phyloP scores from a whole-genome alignment of 306 rosid species.

The Vigna hirtella region DNA sequence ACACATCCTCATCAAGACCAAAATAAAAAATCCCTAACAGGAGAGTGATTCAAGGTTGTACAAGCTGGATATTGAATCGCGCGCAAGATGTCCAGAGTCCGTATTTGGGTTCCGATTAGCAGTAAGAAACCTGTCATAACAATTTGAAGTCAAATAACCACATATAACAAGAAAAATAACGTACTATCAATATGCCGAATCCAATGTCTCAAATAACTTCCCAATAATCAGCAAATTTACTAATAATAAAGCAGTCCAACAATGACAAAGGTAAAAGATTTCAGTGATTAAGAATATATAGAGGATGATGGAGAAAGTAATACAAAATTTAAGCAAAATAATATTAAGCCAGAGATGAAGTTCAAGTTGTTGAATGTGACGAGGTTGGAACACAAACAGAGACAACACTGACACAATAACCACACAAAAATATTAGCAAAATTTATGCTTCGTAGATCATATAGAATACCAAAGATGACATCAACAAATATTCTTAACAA shows the following conservation, averaged over 20 bases:
- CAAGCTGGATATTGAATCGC: slow-evolving; percentile 41
- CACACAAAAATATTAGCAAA: background rate
- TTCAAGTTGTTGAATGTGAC: background rate
- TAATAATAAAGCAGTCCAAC: slow-evolving; percentile 5
- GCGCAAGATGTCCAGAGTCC: slow-evolving; percentile 27
- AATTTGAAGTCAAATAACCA: slow-evolving; percentile 17
- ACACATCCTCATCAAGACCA: slow-evolving; percentile 39
- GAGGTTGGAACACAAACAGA: background rate
- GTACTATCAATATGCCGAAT: background rate
- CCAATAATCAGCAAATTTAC: background rate
- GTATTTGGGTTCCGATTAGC: slow-evolving; percentile 38
- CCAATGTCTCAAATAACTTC: background rate
- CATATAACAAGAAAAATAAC: background rate
- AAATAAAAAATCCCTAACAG: slow-evolving; percentile 36
- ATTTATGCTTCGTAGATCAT: background rate
- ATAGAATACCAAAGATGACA: background rate
- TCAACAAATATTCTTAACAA: background rate
- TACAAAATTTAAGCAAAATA: background rate
- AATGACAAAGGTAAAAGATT: slow-evolving; percentile 2
- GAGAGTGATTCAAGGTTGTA: slow-evolving; percentile 44
- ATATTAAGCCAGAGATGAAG: background rate
- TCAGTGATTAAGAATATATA: background rate
- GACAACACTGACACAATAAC: background rate
- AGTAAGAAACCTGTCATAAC: slow-evolving; percentile 39
- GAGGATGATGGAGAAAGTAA: background rate